Conservation (phyloP, 495 filamentous ascomycete species). For the Pyronema omphalodes region DNA sequence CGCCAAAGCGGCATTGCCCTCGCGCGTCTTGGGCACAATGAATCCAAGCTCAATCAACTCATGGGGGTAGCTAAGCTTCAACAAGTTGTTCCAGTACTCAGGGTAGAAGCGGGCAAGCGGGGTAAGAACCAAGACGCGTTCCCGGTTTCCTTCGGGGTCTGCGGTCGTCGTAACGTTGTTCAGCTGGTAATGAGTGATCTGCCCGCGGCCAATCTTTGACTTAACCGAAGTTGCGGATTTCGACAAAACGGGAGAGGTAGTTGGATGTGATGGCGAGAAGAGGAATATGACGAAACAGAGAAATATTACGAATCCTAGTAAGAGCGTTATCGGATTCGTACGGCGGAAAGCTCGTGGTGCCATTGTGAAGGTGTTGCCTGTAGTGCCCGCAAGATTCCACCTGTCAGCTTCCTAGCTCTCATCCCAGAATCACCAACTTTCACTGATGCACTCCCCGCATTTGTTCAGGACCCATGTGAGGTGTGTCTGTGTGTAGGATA, state of each 20-base stretch:
- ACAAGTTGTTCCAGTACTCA: slow-evolving; percentile 89
- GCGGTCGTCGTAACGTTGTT: slow-evolving; percentile 74
- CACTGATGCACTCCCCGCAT: too few species aligned
- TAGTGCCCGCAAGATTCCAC: not conserved
- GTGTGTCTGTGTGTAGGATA: too few species aligned
- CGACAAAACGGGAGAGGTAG: slow-evolving; percentile 39
- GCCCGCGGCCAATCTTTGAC: slow-evolving; percentile 29
- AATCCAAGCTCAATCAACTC: slow-evolving; percentile 90
- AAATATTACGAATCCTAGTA: slow-evolving; percentile 51
- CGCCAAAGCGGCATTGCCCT: slow-evolving; percentile 64
- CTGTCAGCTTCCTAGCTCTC: not conserved
- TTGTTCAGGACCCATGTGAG: too few species aligned
- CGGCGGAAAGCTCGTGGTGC: slow-evolving; percentile 42
- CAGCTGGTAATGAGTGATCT: slow-evolving; percentile 81
- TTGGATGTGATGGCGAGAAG: slow-evolving; percentile 28
- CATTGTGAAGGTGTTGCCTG: not conserved
- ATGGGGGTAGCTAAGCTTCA: slow-evolving; percentile 70
- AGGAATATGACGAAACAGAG: slow-evolving; percentile 36
- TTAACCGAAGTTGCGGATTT: slow-evolving; percentile 34
- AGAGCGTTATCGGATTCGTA: slow-evolving; percentile 46
- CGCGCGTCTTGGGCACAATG: slow-evolving; percentile 78
- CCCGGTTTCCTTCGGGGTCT: slow-evolving; percentile 54
- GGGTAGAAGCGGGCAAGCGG: slow-evolving; percentile 85
- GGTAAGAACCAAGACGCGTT: slow-evolving; percentile 80
- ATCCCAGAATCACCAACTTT: not conserved